Base-by-base conservation (phyloP, 2,329 filamentous ascomycete species). In the Hymenoscyphus infarciens region DNA sequence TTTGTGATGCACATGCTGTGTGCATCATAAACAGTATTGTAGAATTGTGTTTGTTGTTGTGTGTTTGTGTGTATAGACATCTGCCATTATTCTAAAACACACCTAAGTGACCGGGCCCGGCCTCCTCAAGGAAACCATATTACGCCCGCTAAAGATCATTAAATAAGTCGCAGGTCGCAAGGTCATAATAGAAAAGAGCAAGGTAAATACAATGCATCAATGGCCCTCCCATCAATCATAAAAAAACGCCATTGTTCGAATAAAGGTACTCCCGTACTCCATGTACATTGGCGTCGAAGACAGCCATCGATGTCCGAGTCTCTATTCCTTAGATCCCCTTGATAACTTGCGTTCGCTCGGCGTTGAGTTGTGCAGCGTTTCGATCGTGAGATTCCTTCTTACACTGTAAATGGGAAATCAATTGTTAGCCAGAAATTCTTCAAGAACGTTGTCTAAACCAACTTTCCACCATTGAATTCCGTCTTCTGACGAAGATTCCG, bases 331-430 rank as follows among this genome's bases (percentile, higher is more conserved):
- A 97, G 76, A 96, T 88, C 66, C 93, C 93, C 79, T 90, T 93
- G 79, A 98, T 95, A 72, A 96, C 92, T 67, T 94, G 89, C 56
- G 95, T 99, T 74, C 94, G 85, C 83, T 99, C 94, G 63, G 88
- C 86, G 78, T 97, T 91, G 74, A 99, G 82, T 80, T 96, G 93
- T 68, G 92, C 90, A 64, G 92, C 91, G 76, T 99, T 99, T 69
- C 92, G 87, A 76, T 96, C 92, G 78, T 97, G 92, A 56, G 91
- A 94, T 77, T 97, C 92, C 82, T 96, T 95, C 84, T 97, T 97
- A 84, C 94, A 97, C 86, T 89, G 74, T 56, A 25, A 10, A 60
- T 63, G 16, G 22, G 59, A 52, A 65, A 22, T 56, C 59, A 69
- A 61, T 72, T 72, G 75, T 79, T 73, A 78, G 76, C 73, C 69